Evolutionary conservation across 2,329 filamentous ascomycete species (phyloP).

Genomic region (Chaetomium globosum): DNA sequence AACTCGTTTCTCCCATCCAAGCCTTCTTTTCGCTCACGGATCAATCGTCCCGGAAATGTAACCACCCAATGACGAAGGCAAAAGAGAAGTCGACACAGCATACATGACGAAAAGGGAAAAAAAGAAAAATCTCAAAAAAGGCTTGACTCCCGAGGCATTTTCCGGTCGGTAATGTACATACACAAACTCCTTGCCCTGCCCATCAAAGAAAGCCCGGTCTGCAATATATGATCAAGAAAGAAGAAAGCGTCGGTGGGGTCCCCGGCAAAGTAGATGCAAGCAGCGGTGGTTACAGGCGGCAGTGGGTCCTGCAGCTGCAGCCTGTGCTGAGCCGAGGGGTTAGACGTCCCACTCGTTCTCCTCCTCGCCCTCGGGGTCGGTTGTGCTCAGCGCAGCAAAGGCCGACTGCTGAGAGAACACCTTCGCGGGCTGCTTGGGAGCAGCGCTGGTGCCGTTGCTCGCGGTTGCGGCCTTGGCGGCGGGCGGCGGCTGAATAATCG

Average conservation of each 20-base stretch:
- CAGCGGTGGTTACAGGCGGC: not conserved
- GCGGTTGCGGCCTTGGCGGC: conserved; percentile 34
- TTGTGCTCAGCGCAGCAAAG: conserved; percentile 53
- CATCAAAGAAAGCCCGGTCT: conserved; percentile 24
- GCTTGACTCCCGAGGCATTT: conserved; percentile 28
- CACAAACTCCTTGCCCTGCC: conserved; percentile 34
- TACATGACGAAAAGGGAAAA: conserved; percentile 1
- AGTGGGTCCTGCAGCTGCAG: not conserved
- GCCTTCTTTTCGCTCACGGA: conserved; percentile 10
- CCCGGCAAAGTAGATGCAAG: not conserved
- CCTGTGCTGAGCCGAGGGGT: conserved; percentile 18
- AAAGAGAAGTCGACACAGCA: conserved; percentile 3
- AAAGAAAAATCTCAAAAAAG: conserved; percentile 11
- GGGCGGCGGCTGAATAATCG: conserved; percentile 30
- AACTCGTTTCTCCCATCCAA: conserved; percentile 17
- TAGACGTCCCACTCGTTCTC: conserved; percentile 59
- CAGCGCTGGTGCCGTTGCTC: conserved; percentile 36
- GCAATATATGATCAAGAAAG: conserved; percentile 21
- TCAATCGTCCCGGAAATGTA: not conserved
- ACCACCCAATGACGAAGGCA: conserved; percentile 3
- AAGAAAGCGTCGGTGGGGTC: not conserved
- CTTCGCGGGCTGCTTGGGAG: conserved; percentile 41
- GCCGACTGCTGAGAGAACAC: conserved; percentile 48
- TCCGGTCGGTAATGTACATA: conserved; percentile 32
- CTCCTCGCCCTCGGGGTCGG: conserved; percentile 45